A percentile compares a stretch with the other conserved stretches of the same genome.
These are phyloP conservation scores for Tylopilus rubrobrunneus DNA, from an alignment of 768 basidiomycete genomes.

Conservation along the genomic window DNA sequence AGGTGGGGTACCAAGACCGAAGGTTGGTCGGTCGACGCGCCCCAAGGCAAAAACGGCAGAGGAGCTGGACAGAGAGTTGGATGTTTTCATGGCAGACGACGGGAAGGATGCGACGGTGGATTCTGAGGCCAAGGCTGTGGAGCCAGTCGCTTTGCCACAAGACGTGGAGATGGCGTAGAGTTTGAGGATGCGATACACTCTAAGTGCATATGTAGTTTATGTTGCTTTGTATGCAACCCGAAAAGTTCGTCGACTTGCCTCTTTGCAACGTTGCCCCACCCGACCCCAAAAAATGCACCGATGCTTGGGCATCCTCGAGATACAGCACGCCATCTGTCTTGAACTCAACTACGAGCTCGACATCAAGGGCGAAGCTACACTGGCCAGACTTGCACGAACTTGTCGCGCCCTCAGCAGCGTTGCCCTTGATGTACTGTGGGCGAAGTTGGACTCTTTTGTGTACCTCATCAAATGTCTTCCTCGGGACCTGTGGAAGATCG, in stretches of 20 bases:
- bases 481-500: slow-evolving; percentile 25
- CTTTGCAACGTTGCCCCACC: background rate
- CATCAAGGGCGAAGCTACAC: too few species aligned
- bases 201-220: slow-evolving; percentile 13
- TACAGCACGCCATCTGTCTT: too few species aligned
- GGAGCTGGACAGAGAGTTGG: slow-evolving; percentile 85
- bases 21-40: slow-evolving; percentile 29
- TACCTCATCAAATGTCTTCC: slow-evolving; percentile 24
- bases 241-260: too few species aligned
- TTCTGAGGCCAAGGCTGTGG: slow-evolving; percentile 14
- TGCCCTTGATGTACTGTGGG: slow-evolving; percentile 28
- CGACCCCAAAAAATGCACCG: slow-evolving; percentile 18
- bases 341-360: too few species aligned
- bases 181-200: slow-evolving; percentile 8
- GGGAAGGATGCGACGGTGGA: slow-evolving; percentile 21
- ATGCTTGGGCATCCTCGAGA: slow-evolving; percentile 21
- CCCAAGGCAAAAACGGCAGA: slow-evolving; percentile 70
- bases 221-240: slow-evolving; percentile 1
- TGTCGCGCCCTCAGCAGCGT: slow-evolving; percentile 18
- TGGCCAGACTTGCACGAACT: too few species aligned
- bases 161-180: slow-evolving; percentile 55
- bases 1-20: slow-evolving; percentile 15
- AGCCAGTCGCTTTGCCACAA: slow-evolving; percentile 20
- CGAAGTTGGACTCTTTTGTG: slow-evolving; percentile 16
- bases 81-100: slow-evolving; percentile 76